A percentile compares a stretch with the other conserved stretches of the same genome.
Evolutionary conservation across 2,329 filamentous ascomycete species (phyloP).

Genomic region (Aciculosporium take): DNA sequence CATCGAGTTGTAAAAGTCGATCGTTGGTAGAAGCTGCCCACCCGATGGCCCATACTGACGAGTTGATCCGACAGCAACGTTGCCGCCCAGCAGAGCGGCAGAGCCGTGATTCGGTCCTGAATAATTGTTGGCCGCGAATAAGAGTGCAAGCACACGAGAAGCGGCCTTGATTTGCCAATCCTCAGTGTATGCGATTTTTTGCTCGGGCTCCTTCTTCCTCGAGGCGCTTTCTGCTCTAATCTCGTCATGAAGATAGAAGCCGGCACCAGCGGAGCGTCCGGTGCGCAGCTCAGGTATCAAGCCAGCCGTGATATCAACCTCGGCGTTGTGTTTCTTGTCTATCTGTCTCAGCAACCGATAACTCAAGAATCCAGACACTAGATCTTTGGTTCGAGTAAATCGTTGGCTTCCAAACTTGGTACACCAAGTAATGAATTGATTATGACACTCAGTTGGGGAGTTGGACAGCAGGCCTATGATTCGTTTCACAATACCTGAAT

Average conservation of each 20-base stretch:
- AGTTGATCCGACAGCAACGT: conserved; percentile 8
- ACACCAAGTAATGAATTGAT: conserved; percentile 66
- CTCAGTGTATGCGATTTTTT: conserved; percentile 52
- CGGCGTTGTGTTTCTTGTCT: conserved; percentile 47
- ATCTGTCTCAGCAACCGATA: conserved; percentile 62
- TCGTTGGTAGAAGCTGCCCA: conserved; percentile 61
- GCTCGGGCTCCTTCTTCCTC: conserved; percentile 39
- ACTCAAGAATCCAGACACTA: conserved; percentile 65
- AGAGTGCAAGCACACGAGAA: conserved; percentile 61
- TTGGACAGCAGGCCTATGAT: conserved; percentile 70
- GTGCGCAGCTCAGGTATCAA: conserved; percentile 61
- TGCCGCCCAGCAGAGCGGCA: conserved; percentile 9
- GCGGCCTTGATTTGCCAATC: conserved; percentile 85
- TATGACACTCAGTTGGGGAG: conserved; percentile 59
- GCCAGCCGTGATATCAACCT: conserved; percentile 47
- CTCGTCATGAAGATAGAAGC: conserved; percentile 65
- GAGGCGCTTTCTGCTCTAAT: conserved; percentile 39
- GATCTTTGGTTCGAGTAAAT: conserved; percentile 61
- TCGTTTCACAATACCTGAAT: conserved; percentile 75
- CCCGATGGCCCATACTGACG: conserved; percentile 20
- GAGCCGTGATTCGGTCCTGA: conserved; percentile 22
- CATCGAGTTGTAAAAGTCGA: conserved; percentile 75
- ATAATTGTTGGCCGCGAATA: conserved; percentile 68
- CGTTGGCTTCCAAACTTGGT: conserved; percentile 51
- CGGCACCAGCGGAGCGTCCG: conserved; percentile 32